Evolutionary conservation across 345 rosid species (phyloP).

Genomic region (Raphanus sativus): DNA sequence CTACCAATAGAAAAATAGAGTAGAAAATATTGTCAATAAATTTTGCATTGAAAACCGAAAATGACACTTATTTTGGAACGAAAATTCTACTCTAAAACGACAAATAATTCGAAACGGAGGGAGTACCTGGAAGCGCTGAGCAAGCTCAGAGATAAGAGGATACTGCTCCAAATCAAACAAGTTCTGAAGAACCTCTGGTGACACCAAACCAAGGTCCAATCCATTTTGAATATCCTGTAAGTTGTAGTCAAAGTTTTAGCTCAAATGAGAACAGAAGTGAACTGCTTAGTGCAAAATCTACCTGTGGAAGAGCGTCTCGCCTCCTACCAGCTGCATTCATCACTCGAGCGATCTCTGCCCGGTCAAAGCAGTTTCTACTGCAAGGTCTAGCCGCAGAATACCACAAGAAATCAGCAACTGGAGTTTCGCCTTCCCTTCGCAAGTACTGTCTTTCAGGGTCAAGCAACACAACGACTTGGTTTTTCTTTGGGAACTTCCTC

Average conservation of each 20-base stretch:
- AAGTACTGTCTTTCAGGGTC: slow-evolving; percentile 88
- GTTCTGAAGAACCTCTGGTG: slow-evolving; percentile 93
- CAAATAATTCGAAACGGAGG: too few relatives aligned
- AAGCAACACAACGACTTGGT: slow-evolving; percentile 78
- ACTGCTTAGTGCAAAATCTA: slow-evolving; percentile 33
- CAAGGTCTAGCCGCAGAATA: slow-evolving; percentile 97
- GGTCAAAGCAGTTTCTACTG: slow-evolving; percentile 91
- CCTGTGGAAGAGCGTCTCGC: slow-evolving; percentile 91
- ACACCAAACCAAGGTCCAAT: slow-evolving; percentile 86
- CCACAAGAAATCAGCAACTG: slow-evolving; percentile 91
- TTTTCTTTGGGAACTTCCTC: slow-evolving; percentile 79
- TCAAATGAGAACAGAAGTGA: slow-evolving; percentile 33
- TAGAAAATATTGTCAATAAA: too few relatives aligned
- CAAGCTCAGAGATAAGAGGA: slow-evolving; percentile 82
- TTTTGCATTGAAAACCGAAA: too few relatives aligned
- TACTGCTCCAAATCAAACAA: slow-evolving; percentile 86
- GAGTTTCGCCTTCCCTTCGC: slow-evolving; percentile 87
- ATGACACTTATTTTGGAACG: too few relatives aligned
- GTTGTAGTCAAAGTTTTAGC: not conserved
- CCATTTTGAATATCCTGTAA: slow-evolving; percentile 92
- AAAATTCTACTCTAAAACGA: too few relatives aligned
- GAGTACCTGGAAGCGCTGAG: slow-evolving; percentile 92
- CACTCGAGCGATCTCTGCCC: slow-evolving; percentile 96
- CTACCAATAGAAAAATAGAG: too few relatives aligned
- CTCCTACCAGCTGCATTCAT: slow-evolving; percentile 98